These are phyloP conservation scores for Eragrostis tef DNA, from an alignment of 202 grass and related monocot species.

Conservation along the genomic window DNA sequence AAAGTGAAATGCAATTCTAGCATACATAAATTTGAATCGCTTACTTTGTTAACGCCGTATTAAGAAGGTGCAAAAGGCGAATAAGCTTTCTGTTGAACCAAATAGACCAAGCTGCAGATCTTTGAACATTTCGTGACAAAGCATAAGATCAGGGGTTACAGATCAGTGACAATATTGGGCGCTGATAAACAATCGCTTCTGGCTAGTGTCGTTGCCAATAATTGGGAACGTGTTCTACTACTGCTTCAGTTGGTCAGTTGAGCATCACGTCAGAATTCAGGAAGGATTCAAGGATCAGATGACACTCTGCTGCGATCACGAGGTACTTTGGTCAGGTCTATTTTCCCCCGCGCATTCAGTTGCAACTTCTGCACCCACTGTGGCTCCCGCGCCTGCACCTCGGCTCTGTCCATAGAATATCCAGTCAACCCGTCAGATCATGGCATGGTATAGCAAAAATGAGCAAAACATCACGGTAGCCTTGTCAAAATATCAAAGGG, in stretches of 20 bases:
- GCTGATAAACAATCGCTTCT: not conserved
- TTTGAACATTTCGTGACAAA: not conserved
- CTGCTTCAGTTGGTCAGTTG: conserved; percentile 3
- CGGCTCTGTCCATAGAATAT: conserved; percentile 7
- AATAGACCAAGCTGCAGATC: not conserved
- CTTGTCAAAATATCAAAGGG: not conserved
- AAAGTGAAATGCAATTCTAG: not conserved
- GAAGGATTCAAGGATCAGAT: not conserved
- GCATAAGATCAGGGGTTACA: not conserved
- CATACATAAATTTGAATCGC: not conserved
- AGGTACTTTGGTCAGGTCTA: not conserved
- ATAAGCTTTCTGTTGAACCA: not conserved
- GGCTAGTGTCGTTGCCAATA: not conserved
- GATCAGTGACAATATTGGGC: not conserved
- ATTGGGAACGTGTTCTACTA: not conserved
- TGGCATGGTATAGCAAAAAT: not conserved
- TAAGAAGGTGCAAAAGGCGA: not conserved
- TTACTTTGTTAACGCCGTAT: no score
- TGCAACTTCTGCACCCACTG: not conserved
- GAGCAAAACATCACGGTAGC: not conserved
- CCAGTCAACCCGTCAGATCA: not conserved
- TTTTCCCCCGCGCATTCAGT: conserved; percentile 11
- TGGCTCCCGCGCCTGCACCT: not conserved
- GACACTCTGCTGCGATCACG: not conserved
- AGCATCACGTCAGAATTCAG: not conserved